Conservation (phyloP, 1,284 basidiomycete species). For the Tremellales sp. region DNA sequence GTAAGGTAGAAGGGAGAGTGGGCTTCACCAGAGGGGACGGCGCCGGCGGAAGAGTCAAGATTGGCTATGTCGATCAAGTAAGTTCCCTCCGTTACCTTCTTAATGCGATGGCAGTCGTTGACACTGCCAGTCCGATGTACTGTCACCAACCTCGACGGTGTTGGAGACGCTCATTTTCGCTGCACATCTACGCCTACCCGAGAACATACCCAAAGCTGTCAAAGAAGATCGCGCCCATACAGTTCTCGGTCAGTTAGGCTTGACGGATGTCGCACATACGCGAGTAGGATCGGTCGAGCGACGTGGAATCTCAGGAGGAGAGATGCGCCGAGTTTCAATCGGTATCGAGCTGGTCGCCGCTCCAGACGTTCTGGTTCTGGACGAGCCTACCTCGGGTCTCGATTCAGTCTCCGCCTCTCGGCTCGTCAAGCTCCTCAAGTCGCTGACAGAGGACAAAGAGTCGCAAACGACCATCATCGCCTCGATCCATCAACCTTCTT, state of each 20-base stretch:
- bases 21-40: conserved; percentile 46
- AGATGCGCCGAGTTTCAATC: conserved; percentile 67
- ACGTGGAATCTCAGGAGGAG: conserved; percentile 64
- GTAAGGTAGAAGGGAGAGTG: conserved; percentile 53
- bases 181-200: conserved; percentile 74
- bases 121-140: conserved; percentile 60
- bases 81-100: conserved; percentile 1
- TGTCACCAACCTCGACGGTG: conserved; percentile 74
- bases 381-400: conserved; percentile 65
- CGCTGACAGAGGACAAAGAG: conserved; percentile 64
- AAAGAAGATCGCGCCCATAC: conserved; percentile 65
- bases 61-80: conserved; percentile 77
- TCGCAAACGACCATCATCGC: conserved; percentile 75
- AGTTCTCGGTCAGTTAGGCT: conserved; percentile 70
- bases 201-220: conserved; percentile 62
- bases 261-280: conserved; percentile 64
- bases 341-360: conserved; percentile 62
- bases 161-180: conserved; percentile 78
- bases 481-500: conserved; percentile 79
- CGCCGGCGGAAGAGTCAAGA: conserved; percentile 35
- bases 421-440: conserved; percentile 68
- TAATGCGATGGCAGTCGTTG: not conserved
- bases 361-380: conserved; percentile 60
- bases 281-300: conserved; percentile 66
- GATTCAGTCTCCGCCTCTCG: conserved; percentile 82